These are phyloP conservation scores for Auxenochlorella pyrenoidosa DNA, from an alignment of 139 green algal species.

Conservation along the genomic window DNA sequence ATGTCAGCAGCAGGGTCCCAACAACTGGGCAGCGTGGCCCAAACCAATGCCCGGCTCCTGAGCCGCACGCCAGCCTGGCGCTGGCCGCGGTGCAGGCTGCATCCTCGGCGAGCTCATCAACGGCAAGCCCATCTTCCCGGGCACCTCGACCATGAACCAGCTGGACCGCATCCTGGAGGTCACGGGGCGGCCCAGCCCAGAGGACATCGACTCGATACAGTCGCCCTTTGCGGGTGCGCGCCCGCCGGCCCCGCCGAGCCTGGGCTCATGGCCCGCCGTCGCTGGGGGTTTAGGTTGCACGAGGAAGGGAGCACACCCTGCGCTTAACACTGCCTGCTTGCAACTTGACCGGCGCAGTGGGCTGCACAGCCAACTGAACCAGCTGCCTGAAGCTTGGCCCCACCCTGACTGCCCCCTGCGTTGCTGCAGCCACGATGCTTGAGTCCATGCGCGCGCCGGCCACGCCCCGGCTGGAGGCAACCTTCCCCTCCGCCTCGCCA, in stretches of 20 bases:
- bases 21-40: no score
- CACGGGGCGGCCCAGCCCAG: slow-evolving; percentile 64
- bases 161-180: slow-evolving; percentile 90
- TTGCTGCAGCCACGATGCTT: slow-evolving; percentile 86
- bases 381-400: no score
- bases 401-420: background rate
- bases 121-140: slow-evolving; percentile 92
- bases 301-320: background rate
- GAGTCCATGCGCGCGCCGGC: slow-evolving; percentile 76
- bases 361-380: no score
- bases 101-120: slow-evolving; percentile 97
- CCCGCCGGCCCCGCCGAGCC: no score
- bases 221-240: slow-evolving; percentile 80
- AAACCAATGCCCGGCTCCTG: no score
- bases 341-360: no score
- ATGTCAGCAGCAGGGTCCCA: background rate
- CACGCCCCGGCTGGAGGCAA: slow-evolving; percentile 62
- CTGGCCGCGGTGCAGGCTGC: slow-evolving; percentile 72
- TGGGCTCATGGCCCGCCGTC: no score
- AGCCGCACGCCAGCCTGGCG: background rate
- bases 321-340: background rate
- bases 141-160: slow-evolving; percentile 96
- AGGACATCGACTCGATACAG: slow-evolving; percentile 88
- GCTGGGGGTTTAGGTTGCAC: background rate
- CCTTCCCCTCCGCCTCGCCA: slow-evolving; percentile 82